Percentiles rank a stretch among this genome's conserved stretches.
phyloP scores from a whole-genome alignment of 2,329 filamentous ascomycete species.

The Atkinsonella hypoxylon region DNA sequence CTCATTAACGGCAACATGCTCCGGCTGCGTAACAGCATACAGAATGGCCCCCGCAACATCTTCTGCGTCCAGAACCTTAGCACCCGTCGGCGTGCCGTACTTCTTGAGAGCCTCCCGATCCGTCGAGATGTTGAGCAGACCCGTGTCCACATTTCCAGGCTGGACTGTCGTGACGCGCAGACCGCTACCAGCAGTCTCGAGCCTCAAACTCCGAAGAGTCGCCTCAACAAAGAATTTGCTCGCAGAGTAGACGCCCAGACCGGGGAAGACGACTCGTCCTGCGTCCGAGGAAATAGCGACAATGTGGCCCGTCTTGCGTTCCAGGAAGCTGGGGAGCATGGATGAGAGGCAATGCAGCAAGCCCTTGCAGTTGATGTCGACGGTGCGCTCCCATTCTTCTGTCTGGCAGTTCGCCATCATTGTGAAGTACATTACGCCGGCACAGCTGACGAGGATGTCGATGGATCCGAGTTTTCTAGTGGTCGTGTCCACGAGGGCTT shows the following conservation, averaged over 20 bases:
- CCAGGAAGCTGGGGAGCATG: constrained; percentile 59
- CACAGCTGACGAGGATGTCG: constrained; percentile 70
- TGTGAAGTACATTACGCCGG: constrained; percentile 81
- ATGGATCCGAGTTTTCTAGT: constrained; percentile 54
- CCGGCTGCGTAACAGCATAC: constrained; percentile 61
- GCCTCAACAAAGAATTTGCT: constrained; percentile 81
- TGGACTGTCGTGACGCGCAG: constrained; percentile 64
- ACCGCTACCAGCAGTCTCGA: constrained; percentile 65
- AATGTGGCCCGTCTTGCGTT: constrained; percentile 57
- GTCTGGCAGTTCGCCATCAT: constrained; percentile 68
- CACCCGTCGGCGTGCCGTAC: constrained; percentile 63
- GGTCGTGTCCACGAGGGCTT: constrained; percentile 49
- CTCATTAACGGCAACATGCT: constrained; percentile 70
- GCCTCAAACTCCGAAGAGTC: constrained; percentile 59
- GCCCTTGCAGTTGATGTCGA: constrained; percentile 81
- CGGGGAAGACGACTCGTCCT: constrained; percentile 70
- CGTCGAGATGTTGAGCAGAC: constrained; percentile 61
- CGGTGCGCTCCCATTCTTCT: constrained; percentile 70
- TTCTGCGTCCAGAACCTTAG: constrained; percentile 60
- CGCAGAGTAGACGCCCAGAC: constrained; percentile 69
- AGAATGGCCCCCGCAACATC: constrained; percentile 65
- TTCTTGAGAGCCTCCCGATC: constrained; percentile 68
- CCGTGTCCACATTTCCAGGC: constrained; percentile 65
- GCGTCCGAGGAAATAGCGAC: constrained; percentile 76
- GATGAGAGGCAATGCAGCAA: constrained; percentile 61